Conservation (phyloP, 164 flowering plant genomes). For the Liquidambar formosana region DNA sequence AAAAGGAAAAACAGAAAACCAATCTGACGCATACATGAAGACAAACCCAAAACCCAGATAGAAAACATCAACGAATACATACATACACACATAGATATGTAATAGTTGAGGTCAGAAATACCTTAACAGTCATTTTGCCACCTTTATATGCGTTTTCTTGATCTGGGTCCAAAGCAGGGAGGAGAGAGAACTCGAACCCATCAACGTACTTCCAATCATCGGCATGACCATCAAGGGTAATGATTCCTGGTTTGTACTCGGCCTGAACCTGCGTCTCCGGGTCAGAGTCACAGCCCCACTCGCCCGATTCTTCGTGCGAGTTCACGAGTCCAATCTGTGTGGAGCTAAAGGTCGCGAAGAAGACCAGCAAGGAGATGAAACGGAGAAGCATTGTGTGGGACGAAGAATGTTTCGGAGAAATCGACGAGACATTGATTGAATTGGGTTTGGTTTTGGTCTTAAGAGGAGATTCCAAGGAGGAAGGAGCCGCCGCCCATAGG, state of each 20-base stretch:
- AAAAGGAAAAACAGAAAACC: background rate
- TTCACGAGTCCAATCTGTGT: constrained; percentile 26
- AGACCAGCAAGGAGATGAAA: constrained; percentile 6
- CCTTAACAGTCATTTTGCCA: constrained; percentile 89
- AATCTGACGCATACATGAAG: background rate
- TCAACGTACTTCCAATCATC: constrained; percentile 82
- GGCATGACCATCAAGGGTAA: constrained; percentile 82
- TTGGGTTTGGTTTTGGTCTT: no score
- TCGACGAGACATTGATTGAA: no score
- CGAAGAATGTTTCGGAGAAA: background rate
- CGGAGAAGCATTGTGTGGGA: constrained; percentile 28
- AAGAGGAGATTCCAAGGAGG: no score
- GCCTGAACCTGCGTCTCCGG: constrained; percentile 54
- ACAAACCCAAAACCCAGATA: background rate
- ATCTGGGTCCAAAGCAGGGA: constrained; percentile 94
- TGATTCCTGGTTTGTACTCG: constrained; percentile 60
- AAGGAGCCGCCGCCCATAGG: no score
- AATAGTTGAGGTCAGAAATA: constrained; percentile 12
- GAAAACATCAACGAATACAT: background rate
- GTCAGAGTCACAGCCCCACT: constrained; percentile 73
- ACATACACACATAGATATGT: background rate
- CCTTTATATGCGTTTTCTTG: constrained; percentile 65
- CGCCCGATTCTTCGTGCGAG: constrained; percentile 76
- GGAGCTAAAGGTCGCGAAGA: constrained; percentile 13
- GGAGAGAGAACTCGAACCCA: constrained; percentile 77